Base-by-base conservation (phyloP, 1,139 yeast species). In the Yamadazyma trypodendri region DNA sequence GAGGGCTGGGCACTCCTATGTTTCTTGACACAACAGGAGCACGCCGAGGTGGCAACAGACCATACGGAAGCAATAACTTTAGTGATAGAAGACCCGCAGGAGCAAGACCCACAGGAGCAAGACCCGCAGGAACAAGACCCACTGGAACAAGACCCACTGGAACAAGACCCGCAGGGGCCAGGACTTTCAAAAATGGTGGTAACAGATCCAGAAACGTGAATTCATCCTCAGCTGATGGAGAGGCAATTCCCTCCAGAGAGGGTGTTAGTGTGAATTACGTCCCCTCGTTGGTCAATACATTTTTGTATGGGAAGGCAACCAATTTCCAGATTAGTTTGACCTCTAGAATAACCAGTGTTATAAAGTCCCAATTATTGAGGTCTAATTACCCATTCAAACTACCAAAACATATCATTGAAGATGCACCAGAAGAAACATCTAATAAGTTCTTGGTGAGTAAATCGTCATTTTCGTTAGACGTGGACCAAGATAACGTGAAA, bases 381-480 rank as follows among this genome's bases (percentile, higher is more conserved):
- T 68, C 75, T 21, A 66, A 68, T 35, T 71, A 69, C 50, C 77
- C 77, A 10, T 71, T 57, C 55, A 51, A 55, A 44, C 55, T 70
- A 42, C 75, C 77, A n/a, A 59, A 51, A 44, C 41, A 55, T 9
- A 51, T 71, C 24, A 57, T 71, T 31, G 65, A 62, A 21, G 40
- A 44, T 31, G 61, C 62, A 16, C 57, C 57, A 15, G 37, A 45
- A 14, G 49, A 54, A 12, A 36, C 47, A 16, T 29, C 38, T 34
- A 68, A 65, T 51, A 52, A 48, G 45, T 71, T 65, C 45, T 50
- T 70, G 38, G 56, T 68, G 39, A 37, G 41, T 21, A 66, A 61
- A 38, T 60, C 61, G 35, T 58, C 57, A 42, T 68, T 53, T 55
- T 45, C 57, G 0, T 49, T 58, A 37, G 57, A 58, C 7, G 55